Evolutionary conservation across 73 alveolate species (phyloP).

Genomic region (Diophrys sp.): DNA sequence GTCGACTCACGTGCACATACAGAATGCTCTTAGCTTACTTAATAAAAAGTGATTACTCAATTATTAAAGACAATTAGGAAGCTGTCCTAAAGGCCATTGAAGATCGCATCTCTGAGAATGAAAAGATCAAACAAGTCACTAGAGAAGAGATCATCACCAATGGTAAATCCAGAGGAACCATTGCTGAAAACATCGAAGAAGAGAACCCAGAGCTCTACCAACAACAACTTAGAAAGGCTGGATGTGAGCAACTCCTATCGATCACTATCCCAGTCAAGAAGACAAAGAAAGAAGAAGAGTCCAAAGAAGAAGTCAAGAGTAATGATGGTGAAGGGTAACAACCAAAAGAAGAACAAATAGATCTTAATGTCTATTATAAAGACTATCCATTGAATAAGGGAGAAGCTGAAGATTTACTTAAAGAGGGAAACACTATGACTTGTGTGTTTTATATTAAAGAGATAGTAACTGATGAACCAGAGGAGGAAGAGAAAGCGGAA

Average conservation of each 20-base stretch:
- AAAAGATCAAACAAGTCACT: not conserved
- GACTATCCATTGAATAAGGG: slow-evolving; percentile 16
- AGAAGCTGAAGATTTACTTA: slow-evolving; percentile 17
- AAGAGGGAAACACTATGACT: not conserved
- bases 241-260: not conserved
- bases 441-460: not conserved
- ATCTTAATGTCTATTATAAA: slow-evolving; percentile 14
- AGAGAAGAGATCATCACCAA: not conserved
- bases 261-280: slow-evolving; percentile 23
- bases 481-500: not conserved
- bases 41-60: not conserved
- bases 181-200: not conserved
- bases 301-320: not conserved
- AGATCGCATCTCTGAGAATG: not conserved
- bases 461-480: not conserved
- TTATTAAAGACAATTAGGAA: not conserved
- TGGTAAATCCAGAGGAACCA: not conserved
- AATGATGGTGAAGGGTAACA: not conserved
- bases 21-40: not conserved
- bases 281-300: slow-evolving; percentile 31
- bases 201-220: not conserved
- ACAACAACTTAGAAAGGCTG: not conserved
- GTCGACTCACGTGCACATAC: not conserved
- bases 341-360: not conserved
- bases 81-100: not conserved